Evolutionary conservation across 1,139 yeast genomes (phyloP), one percentile per base, ranked within the genome.

Genomic region (Suhomyces bokatorum): DNA sequence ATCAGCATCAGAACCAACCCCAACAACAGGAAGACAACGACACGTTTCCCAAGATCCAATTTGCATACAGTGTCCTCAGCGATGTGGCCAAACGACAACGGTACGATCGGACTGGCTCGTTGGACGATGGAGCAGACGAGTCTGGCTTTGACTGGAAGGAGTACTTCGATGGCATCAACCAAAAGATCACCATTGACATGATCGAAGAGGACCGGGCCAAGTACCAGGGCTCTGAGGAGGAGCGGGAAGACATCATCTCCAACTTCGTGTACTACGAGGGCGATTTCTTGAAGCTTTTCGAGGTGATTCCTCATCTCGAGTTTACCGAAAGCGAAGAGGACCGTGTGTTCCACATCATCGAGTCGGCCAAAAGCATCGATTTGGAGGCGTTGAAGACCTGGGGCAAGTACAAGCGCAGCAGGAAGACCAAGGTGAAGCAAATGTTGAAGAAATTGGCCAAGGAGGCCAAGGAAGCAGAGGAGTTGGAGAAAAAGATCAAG

Each of bases 231-330:
- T 78, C 88, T 13, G 71, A 67, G 4, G 95, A 88, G 56, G 97
- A 89, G 58, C 64, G 63, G 35, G 70, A 69, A 3, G 97, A 89
- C 58, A 76, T 90, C 15, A 51, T 81, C 33, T 75, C 77, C 40
- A 76, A 78, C 42, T 85, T 87, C 65, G 61, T 70, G 5, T 77
- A 73, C 53, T 77, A 78, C 49, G 78, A 84, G 24, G 96, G 96
- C 6, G 87, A 87, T 56, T 78, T 88, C 57, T 69, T 83, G 41
- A 71, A 73, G 47, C 66, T 89, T 13, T 85, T 88, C 59, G 96
- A 87, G 60, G 73, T 75, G 37, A 83, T 89, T 7, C 86, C 95
- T 13, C 96, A 89, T 63, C 74, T 86, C 42, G 90, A 85, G 50
- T 76, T 83, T 41, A 73, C 74, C n/a, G 78, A 70, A 43, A 75